A percentile compares a stretch with the other conserved stretches of the same genome.
phyloP scores from a whole-genome alignment of 495 filamentous ascomycete species.

The Daldinia caldariorum region DNA sequence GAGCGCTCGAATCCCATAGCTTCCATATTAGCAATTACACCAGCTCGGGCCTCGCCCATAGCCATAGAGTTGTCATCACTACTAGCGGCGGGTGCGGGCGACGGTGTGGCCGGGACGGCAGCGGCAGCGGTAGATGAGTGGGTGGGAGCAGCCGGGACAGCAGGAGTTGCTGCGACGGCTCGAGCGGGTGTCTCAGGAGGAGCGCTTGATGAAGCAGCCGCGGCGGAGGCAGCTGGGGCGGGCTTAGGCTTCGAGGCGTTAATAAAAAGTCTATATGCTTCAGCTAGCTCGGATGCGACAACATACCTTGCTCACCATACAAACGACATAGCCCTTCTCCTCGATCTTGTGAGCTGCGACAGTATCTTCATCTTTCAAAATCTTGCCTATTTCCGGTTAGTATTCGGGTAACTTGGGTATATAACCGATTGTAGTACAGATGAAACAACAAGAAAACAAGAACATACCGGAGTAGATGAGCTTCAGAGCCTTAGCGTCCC shows the following conservation, averaged over 20 bases:
- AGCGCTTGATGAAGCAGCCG: constrained; percentile 63
- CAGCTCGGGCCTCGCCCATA: constrained; percentile 82
- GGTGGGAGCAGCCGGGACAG: constrained; percentile 66
- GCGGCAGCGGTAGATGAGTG: constrained; percentile 62
- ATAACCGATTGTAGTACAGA: neutral
- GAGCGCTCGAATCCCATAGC: constrained; percentile 90
- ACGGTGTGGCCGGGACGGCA: constrained; percentile 74
- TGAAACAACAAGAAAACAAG: constrained; percentile 7
- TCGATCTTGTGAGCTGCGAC: constrained; percentile 97
- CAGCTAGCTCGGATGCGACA: neutral
- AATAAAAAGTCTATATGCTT: constrained; percentile 21
- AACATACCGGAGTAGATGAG: constrained; percentile 94
- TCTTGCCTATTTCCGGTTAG: constrained; percentile 75
- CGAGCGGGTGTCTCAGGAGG: constrained; percentile 77
- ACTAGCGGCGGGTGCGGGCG: constrained; percentile 56
- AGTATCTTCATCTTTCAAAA: constrained; percentile 94
- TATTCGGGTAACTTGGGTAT: constrained; percentile 5
- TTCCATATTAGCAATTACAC: constrained; percentile 95
- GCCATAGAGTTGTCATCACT: constrained; percentile 76
- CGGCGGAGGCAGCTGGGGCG: constrained; percentile 60
- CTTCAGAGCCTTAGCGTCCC: constrained; percentile 87
- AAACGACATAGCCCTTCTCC: constrained; percentile 99
- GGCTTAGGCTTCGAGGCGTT: constrained; percentile 69
- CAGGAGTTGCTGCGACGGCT: constrained; percentile 66
- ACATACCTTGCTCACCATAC: constrained; percentile 92